These are phyloP conservation scores for Orychophragmus violaceus DNA, from an alignment of 345 rosid genomes.

Conservation along the genomic window DNA sequence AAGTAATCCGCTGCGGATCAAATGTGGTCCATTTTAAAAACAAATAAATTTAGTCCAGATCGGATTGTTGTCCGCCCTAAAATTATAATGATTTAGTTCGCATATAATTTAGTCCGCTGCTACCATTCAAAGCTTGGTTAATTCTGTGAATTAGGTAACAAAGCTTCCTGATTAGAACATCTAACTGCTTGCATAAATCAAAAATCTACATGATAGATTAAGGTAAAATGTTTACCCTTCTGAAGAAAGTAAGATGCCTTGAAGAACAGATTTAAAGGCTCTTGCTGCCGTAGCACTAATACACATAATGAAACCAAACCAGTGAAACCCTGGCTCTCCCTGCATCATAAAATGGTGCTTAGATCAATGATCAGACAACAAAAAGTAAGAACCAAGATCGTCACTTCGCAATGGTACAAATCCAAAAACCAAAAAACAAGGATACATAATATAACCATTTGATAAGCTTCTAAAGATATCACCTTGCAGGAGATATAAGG, in stretches of 20 bases:
- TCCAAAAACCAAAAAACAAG: background rate
- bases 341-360: slow-evolving; percentile 14
- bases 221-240: slow-evolving; percentile 50
- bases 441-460: background rate
- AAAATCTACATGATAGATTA: background rate
- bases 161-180: slow-evolving; percentile 8
- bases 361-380: background rate
- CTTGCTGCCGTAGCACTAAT: slow-evolving; percentile 91
- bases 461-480: slow-evolving; percentile 13
- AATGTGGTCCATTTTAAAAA: too few species aligned
- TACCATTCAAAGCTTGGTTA: too few species aligned
- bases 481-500: background rate
- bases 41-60: too few species aligned
- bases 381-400: background rate
- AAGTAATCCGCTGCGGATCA: too few species aligned
- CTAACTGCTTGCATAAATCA: background rate
- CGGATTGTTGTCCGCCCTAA: too few species aligned
- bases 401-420: too few species aligned
- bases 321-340: slow-evolving; percentile 97
- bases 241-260: slow-evolving; percentile 88
- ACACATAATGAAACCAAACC: slow-evolving; percentile 94
- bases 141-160: background rate
- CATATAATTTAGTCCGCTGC: too few species aligned
- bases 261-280: slow-evolving; percentile 94
- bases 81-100: too few species aligned